phyloP scores from a whole-genome alignment of 2,329 filamentous ascomycete genomes.

The Cladophialophora carrionii region DNA sequence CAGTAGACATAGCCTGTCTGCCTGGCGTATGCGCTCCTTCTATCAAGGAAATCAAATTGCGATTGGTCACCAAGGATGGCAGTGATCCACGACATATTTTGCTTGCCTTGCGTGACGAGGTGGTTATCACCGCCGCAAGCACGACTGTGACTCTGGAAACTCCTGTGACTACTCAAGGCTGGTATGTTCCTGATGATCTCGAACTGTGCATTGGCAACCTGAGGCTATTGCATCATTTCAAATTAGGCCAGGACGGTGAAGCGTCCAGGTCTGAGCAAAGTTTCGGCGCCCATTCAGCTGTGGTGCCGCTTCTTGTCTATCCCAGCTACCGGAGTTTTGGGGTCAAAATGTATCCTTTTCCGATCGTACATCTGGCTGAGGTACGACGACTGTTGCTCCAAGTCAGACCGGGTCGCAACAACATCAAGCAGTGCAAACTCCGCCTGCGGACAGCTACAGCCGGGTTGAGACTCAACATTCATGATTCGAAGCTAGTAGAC shows the following conservation, averaged over 20 bases:
- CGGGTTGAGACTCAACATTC: conserved; percentile 65
- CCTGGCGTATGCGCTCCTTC: conserved; percentile 19
- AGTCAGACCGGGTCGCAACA: conserved; percentile 47
- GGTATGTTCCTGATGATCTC: conserved; percentile 33
- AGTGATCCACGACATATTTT: conserved; percentile 59
- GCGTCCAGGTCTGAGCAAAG: conserved; percentile 5
- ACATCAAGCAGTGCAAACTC: conserved; percentile 60
- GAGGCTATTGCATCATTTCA: conserved; percentile 32
- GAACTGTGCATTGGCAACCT: conserved; percentile 33
- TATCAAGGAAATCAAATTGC: conserved; percentile 25
- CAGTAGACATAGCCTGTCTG: conserved; percentile 50
- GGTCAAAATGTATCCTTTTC: conserved; percentile 66
- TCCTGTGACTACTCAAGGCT: conserved; percentile 32
- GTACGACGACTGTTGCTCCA: conserved; percentile 76
- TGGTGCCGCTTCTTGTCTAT: conserved; percentile 34
- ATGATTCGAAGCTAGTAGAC: conserved; percentile 58
- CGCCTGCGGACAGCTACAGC: conserved; percentile 67
- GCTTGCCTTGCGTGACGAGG: conserved; percentile 56
- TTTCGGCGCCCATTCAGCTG: conserved; percentile 4
- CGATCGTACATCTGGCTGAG: conserved; percentile 76
- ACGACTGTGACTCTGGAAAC: conserved; percentile 43
- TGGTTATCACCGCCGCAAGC: conserved; percentile 59
- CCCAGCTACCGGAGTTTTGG: conserved; percentile 24
- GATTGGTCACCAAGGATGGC: conserved; percentile 27
- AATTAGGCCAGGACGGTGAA: conserved; percentile 18